Evolutionary conservation across 495 filamentous ascomycete species (phyloP).

Genomic region (Aspergillus steynii): DNA sequence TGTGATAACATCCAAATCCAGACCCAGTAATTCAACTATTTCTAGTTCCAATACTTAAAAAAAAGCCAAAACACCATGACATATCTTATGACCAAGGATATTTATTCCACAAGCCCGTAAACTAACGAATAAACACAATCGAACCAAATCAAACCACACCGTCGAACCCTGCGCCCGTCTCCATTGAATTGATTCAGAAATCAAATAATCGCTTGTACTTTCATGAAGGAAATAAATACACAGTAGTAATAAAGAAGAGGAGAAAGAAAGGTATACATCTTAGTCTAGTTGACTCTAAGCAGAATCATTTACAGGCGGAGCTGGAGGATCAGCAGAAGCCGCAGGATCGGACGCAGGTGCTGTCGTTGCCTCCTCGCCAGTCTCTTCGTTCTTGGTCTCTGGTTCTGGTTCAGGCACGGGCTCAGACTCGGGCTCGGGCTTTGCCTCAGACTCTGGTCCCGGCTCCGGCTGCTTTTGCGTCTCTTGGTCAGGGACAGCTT

Average conservation of each 20-base stretch:
- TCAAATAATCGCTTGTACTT: not conserved
- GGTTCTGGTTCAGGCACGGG: not conserved
- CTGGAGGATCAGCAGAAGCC: not conserved
- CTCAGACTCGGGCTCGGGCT: not conserved
- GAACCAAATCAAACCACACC: not conserved
- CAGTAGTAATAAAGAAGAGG: not conserved
- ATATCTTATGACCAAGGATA: not conserved
- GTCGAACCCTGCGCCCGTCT: not conserved
- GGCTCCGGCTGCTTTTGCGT: conserved; percentile 6
- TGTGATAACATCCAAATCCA: too few relatives aligned
- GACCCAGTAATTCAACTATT: too few relatives aligned
- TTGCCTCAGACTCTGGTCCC: not conserved
- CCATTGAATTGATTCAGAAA: not conserved
- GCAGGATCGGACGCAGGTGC: not conserved
- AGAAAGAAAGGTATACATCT: not conserved
- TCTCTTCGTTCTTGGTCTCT: not conserved
- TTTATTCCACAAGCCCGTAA: not conserved
- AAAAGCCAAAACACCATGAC: too few relatives aligned
- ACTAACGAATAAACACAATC: not conserved
- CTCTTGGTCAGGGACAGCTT: not conserved
- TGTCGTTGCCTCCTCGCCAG: not conserved
- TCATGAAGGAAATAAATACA: not conserved
- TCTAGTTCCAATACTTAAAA: too few relatives aligned
- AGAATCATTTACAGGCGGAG: not conserved
- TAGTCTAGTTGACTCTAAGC: not conserved